Evolutionary conservation across 2,329 filamentous ascomycete species (phyloP), one percentile per base, ranked within the genome.

Genomic region (Sclerotiophoma versabilis): DNA sequence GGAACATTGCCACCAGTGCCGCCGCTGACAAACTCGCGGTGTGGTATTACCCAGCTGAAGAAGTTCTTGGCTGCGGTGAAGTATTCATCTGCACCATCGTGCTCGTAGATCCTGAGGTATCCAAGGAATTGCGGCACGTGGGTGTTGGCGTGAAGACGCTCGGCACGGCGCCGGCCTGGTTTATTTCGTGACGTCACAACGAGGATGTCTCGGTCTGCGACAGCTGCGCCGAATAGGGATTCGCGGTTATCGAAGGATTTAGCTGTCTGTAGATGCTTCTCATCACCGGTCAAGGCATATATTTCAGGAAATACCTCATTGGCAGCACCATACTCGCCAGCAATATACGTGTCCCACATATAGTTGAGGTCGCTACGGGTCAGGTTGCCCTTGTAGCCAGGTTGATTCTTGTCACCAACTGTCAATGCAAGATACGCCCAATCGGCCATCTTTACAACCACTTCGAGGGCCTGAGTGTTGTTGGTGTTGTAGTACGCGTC

Each of bases 331-430:
- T 34, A 49, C 27, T 49, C 46, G 27, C 46, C 46, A 2, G 46
- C 46, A 19, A 49, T 41, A 20, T 49, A 49, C 12, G 46, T 41
- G n/a, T 49, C 46, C 46, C 46, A 49, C 46, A 49, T 49, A 22
- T 49, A 49, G 29, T 49, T 49, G 27, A 49, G 46, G 17, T 49
- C 46, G n/a, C 46, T 49, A 11, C 46, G 27, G 5, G 46, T 49
- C 20, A 49, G 12, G 14, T 49, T 49, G 4, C 46, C 46, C n/a
- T 49, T 14, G 17, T 49, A 49, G 4, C 36, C 46, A 11, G 46
- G 46, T 9, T 49, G 46, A 11, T 33, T 41, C 26, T 49, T 49
- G 36, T 49, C 46, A 3, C 46, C 46, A 4, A 49, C 20, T 2
- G 46, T 49, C 14, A 49, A 30, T 9, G 36, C 46, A 8, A 49